Percentiles rank a stretch among this genome's conserved stretches.
phyloP scores from a whole-genome alignment of 768 basidiomycete genomes.

The Panaeolus cyanescens region DNA sequence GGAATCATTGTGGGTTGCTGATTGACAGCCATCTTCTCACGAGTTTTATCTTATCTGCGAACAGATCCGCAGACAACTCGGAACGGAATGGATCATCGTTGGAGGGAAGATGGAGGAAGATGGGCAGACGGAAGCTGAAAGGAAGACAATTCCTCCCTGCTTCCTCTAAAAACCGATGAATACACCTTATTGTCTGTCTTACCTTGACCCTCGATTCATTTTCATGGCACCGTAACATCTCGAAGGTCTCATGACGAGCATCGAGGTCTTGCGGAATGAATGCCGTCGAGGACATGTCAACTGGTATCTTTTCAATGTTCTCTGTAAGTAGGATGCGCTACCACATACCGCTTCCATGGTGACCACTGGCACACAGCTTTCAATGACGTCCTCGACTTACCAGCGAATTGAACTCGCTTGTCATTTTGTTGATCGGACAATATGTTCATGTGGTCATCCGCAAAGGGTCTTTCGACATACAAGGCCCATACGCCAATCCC shows the following conservation, averaged over 20 bases:
- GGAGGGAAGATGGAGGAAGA: background rate
- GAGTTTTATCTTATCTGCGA: background rate
- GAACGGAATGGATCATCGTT: background rate
- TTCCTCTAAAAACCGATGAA: background rate
- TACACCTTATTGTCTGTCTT: background rate
- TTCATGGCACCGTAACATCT: background rate
- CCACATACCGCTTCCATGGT: background rate
- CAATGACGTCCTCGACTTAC: background rate
- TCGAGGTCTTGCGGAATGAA: background rate
- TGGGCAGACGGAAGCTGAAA: background rate
- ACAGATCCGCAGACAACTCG: constrained; percentile 1
- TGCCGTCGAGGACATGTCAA: background rate
- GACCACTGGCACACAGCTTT: background rate
- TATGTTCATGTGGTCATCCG: background rate
- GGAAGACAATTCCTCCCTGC: background rate
- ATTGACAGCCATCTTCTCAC: background rate
- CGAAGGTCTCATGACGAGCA: background rate
- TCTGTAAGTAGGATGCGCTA: background rate
- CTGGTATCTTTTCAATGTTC: background rate
- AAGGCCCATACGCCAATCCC: background rate
- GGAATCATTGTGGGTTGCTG: background rate
- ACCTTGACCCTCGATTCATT: background rate
- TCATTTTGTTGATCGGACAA: background rate
- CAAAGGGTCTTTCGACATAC: background rate
- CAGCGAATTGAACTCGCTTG: background rate